Evolutionary conservation across 2,329 filamentous ascomycete species (phyloP), one percentile per base, ranked within the genome.

Genomic region (Hypomyces rosellus): DNA sequence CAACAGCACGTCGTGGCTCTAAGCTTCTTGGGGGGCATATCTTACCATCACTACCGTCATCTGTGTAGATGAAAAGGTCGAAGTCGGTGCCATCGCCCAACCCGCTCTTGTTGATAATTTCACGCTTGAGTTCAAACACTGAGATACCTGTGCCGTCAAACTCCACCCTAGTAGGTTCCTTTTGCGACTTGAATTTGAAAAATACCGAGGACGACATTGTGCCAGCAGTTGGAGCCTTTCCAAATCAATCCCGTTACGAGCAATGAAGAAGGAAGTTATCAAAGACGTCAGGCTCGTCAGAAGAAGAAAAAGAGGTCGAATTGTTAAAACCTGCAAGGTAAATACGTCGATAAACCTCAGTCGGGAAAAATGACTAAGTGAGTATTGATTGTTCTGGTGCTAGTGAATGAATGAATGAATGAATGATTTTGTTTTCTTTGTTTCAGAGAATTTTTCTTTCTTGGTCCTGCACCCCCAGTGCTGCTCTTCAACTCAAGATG

Each of bases 181-280:
- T 96, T 68, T 95, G 90, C 61, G 92, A 97, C 75, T 96, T 97
- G 85, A 99, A 99, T 75, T 96, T 96, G 88, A 96, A 99, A 74
- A 96, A 97, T 66, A 99, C 93, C 59, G 91, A 97, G 51, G 93
- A 96, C 67, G 89, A 83, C 91, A 96, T 96, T 64, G 64, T 82
- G 74, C 67, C 55, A 53, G 56, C 46, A 49, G 49, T 46, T 55
- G 56, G 51, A 54, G 34, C 55, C 47, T 38, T 34, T 20, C 37
- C 33, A 12, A 49, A 52, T 50, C 59, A 56, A 56, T 62, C 57
- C 60, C 33, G 50, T 52, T 49, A 52, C 50, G 39, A 45, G 50
- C 39, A 52, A 65, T 58, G 57, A 54, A 54, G 50, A 55, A 58
- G 46, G 42, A 59, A 48, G 54, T 53, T 53, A 46, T 50, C 46